Percentiles rank a stretch among this genome's conserved stretches.
Conservation (phyloP, 1,284 basidiomycete genomes). For the Uromyces viciae-fabae region DNA sequence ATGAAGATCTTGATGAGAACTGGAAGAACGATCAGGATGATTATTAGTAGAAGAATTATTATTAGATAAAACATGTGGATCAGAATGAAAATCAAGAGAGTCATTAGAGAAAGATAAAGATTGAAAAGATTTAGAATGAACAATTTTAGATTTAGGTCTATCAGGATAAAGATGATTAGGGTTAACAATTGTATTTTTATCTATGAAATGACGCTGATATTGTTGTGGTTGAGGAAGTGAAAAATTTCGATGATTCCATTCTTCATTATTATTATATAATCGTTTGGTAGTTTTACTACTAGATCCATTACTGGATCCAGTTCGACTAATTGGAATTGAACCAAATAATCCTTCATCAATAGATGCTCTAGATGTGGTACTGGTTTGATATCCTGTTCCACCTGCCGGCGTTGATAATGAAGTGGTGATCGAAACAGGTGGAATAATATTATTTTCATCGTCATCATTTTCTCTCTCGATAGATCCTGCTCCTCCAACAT, state of each 20-base stretch:
- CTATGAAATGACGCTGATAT: no score
- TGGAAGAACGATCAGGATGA: background rate
- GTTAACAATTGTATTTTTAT: no score
- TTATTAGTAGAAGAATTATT: background rate
- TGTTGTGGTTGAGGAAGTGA: background rate
- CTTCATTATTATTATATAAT: slow-evolving; percentile 10
- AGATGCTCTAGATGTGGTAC: background rate
- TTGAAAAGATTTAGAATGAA: slow-evolving; percentile 28
- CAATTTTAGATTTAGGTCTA: slow-evolving; percentile 12
- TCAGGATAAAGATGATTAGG: slow-evolving; percentile 16
- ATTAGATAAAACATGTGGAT: background rate
- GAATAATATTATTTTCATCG: background rate
- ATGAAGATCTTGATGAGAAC: background rate
- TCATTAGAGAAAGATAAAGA: slow-evolving; percentile 2
- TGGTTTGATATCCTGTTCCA: slow-evolving; percentile 2
- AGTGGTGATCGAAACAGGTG: slow-evolving; percentile 35
- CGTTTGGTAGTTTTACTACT: background rate
- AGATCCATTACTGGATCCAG: slow-evolving; percentile 7
- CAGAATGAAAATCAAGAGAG: background rate
- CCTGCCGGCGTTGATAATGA: slow-evolving; percentile 17
- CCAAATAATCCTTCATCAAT: slow-evolving; percentile 23
- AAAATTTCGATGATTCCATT: background rate
- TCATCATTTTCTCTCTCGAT: no score
- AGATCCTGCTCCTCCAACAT: background rate
- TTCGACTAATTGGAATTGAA: background rate